A percentile compares a stretch with the other conserved stretches of the same genome.
Conservation (phyloP, 257 asterid genomes). For the Primulina tabacum region DNA sequence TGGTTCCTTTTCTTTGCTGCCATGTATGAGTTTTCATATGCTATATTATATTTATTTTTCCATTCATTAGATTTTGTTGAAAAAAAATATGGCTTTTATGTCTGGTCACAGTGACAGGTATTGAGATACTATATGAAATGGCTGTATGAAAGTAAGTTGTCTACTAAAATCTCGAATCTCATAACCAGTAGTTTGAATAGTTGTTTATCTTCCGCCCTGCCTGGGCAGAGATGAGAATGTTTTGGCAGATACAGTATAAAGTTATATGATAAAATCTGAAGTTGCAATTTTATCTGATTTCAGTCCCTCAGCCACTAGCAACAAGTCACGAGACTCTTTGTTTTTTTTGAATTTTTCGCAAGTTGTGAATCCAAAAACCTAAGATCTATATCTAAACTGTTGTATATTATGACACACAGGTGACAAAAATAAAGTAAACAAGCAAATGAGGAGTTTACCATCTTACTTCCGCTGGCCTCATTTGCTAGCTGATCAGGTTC, state of each 20-base stretch:
- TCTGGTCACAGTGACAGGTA: conserved; percentile 11
- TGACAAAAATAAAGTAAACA: conserved; percentile 51
- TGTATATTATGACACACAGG: conserved; percentile 46
- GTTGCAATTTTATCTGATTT: conserved; percentile 10
- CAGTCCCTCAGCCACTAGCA: neutral
- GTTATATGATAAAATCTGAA: neutral
- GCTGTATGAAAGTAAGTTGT: too few species aligned
- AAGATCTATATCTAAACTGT: conserved; percentile 17
- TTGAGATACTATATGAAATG: neutral
- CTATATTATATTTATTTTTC: conserved; percentile 25
- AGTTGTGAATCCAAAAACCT: neutral
- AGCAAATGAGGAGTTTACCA: conserved; percentile 48
- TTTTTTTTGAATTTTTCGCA: neutral
- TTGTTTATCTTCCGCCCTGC: neutral
- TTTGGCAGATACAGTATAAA: neutral
- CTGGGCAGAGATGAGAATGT: neutral
- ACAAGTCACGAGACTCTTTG: neutral
- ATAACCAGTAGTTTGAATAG: neutral
- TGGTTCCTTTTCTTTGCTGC: conserved; percentile 74
- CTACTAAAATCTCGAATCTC: too few species aligned
- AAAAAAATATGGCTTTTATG: neutral
- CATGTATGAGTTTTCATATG: conserved; percentile 48
- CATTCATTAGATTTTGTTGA: conserved; percentile 5
- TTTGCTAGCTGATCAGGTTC: conserved; percentile 88
- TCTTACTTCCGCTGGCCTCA: conserved; percentile 95